Conservation (phyloP, 495 filamentous ascomycete species). For the Tuber calosporum region DNA sequence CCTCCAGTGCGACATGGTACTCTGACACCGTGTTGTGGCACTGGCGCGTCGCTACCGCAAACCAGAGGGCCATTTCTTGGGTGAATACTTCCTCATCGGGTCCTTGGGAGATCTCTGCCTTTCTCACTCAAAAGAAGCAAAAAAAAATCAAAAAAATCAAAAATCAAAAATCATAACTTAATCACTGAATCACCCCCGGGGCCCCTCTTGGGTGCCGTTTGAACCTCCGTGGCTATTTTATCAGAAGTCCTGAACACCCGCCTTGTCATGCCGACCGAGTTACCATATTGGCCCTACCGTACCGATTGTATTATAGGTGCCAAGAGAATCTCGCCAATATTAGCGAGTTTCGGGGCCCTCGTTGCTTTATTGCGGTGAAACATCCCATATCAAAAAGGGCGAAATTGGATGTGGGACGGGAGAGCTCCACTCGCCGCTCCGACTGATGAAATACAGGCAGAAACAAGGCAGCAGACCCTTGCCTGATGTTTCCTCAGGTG, state of each 20-base stretch:
- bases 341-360: background rate
- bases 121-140: background rate
- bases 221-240: too few species aligned
- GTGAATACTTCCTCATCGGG: background rate
- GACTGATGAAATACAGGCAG: background rate
- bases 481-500: background rate
- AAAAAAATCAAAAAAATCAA: background rate
- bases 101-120: background rate
- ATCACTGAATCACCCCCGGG: background rate
- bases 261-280: background rate
- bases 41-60: background rate
- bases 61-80: background rate
- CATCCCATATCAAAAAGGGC: conserved; percentile 2
- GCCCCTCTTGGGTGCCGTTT: background rate
- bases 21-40: background rate
- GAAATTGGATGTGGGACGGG: background rate
- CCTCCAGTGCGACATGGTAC: background rate
- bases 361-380: background rate
- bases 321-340: background rate
- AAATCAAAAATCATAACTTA: background rate
- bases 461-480: background rate
- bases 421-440: background rate
- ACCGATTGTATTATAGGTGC: background rate
- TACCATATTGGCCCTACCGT: background rate
- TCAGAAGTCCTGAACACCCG: too few species aligned